phyloP scores from a whole-genome alignment of 31 red algal genomes.

The Odonthalia washingtoniensis region DNA sequence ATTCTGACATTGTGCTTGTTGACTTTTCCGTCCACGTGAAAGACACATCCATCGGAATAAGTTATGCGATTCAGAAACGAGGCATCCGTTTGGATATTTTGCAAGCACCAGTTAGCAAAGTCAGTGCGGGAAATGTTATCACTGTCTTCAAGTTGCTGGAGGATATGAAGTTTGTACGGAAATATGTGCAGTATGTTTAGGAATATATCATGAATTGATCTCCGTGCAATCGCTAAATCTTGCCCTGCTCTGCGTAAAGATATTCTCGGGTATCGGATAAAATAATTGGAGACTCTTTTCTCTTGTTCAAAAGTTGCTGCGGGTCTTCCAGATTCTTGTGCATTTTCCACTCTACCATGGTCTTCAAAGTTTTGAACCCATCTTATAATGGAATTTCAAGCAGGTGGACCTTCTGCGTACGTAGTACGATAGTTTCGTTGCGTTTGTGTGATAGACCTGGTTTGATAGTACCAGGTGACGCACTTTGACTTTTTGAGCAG shows the following conservation, averaged over 20 bases:
- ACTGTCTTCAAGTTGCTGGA: too few species aligned
- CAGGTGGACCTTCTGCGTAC: background rate
- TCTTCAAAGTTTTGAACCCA: background rate
- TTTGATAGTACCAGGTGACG: background rate
- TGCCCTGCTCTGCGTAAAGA: background rate
- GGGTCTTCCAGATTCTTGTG: background rate
- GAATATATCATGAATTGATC: too few species aligned
- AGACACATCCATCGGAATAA: too few species aligned
- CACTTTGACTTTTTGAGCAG: background rate
- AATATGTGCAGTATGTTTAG: too few species aligned
- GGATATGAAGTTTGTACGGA: too few species aligned
- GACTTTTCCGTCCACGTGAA: too few species aligned
- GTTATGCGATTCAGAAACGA: background rate
- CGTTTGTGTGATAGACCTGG: too few species aligned
- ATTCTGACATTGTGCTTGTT: too few species aligned
- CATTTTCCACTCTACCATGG: background rate
- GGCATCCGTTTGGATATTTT: conserved; percentile 3
- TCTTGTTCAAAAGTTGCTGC: background rate
- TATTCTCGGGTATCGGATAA: background rate
- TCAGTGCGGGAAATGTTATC: background rate
- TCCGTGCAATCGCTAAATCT: background rate
- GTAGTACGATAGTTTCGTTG: background rate
- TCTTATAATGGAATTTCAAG: background rate
- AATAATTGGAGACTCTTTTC: background rate
- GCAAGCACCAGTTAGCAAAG: background rate